Percentiles rank a stretch among this genome's conserved stretches.
Evolutionary conservation across 2,329 filamentous ascomycete species (phyloP).

Genomic region (Davidsoniella virescens): DNA sequence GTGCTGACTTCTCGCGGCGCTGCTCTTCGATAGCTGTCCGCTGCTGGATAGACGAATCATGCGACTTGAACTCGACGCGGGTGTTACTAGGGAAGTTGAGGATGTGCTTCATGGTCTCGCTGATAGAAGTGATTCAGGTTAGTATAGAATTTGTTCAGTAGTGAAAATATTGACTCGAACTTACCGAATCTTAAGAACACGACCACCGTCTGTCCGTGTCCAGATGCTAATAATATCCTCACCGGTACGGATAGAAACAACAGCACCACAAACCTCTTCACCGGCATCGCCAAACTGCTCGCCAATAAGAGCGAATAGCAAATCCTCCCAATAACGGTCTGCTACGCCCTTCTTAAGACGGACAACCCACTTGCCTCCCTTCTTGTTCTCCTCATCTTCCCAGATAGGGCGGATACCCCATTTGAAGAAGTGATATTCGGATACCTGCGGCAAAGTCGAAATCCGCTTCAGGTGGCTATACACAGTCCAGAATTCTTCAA

Average conservation of each 20-base stretch:
- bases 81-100: conserved; percentile 78
- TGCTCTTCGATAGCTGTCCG: conserved; percentile 80
- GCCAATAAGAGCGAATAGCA: conserved; percentile 77
- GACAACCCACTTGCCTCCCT: conserved; percentile 94
- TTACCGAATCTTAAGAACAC: conserved; percentile 91
- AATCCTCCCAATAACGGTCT: conserved; percentile 92
- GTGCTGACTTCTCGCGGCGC: conserved; percentile 62
- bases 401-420: conserved; percentile 92
- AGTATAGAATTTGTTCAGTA: not conserved
- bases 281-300: conserved; percentile 86
- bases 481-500: conserved; percentile 80
- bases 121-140: conserved; percentile 21
- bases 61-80: conserved; percentile 85
- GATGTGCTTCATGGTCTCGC: conserved; percentile 85
- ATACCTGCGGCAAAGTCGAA: conserved; percentile 74
- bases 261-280: conserved; percentile 88
- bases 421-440: conserved; percentile 96
- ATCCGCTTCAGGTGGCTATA: conserved; percentile 83
- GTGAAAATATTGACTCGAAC: conserved; percentile 18
- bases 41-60: conserved; percentile 90
- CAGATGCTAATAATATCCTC: conserved; percentile 97
- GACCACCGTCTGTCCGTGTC: conserved; percentile 83
- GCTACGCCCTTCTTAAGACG: conserved; percentile 93
- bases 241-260: conserved; percentile 83
- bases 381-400: conserved; percentile 96